These are phyloP conservation scores for Phytophthora capsici DNA, from an alignment of 352 stramenopile species.

Conservation along the genomic window DNA sequence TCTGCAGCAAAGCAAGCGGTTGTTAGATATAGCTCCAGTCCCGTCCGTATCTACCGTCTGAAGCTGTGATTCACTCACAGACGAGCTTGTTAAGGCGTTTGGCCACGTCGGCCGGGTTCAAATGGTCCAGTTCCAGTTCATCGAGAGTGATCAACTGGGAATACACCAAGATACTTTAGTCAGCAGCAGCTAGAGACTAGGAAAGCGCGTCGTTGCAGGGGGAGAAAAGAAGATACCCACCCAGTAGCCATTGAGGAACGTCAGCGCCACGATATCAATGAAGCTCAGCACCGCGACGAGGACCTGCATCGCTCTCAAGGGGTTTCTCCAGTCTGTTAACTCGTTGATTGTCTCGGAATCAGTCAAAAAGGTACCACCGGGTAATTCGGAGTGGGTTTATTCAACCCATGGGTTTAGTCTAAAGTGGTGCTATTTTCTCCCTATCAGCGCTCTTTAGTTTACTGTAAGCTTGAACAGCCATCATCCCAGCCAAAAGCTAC, in stretches of 20 bases:
- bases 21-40: too few relatives aligned
- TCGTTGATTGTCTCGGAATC: background rate
- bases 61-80: slow-evolving; percentile 43
- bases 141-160: slow-evolving; percentile 82
- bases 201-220: background rate
- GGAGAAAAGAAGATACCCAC: slow-evolving; percentile 40
- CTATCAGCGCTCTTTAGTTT: too few relatives aligned
- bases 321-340: slow-evolving; percentile 20
- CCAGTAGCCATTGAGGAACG: slow-evolving; percentile 90
- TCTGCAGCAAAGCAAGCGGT: slow-evolving; percentile 33
- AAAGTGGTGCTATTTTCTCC: too few relatives aligned
- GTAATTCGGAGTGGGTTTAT: too few relatives aligned
- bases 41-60: background rate
- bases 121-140: slow-evolving; percentile 86
- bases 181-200: slow-evolving; percentile 4
- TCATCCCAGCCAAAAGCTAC: slow-evolving; percentile 1
- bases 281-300: slow-evolving; percentile 83
- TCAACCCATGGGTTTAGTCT: background rate
- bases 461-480: too few relatives aligned
- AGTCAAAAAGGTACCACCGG: slow-evolving; percentile 19
- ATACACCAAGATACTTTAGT: slow-evolving; percentile 15
- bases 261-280: slow-evolving; percentile 84
- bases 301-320: slow-evolving; percentile 60
- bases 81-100: slow-evolving; percentile 88
- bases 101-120: slow-evolving; percentile 86